Evolutionary conservation across 2,329 filamentous ascomycete genomes (phyloP), one percentile per base, ranked within the genome.

Genomic region (Penicillium griseofulvum): DNA sequence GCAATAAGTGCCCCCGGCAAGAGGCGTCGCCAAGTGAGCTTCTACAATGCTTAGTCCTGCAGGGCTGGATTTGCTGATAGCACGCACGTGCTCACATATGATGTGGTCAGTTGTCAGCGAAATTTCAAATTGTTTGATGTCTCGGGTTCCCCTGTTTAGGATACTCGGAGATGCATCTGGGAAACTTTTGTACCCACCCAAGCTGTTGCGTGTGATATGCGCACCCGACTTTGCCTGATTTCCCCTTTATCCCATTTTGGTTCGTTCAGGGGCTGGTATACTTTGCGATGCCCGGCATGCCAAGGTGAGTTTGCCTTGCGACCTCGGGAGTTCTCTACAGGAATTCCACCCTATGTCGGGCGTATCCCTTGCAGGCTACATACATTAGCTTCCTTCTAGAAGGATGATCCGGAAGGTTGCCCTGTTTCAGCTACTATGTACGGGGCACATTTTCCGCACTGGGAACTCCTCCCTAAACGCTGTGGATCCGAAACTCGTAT

Each of bases 11-110:
- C 33, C 19, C 37, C 4, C n/a, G 42, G 34, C 19, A 7, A 52
- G 24, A 41, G 53, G 49, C 52, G 52, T 52, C 41, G 52, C 52
- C 52, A 55, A 52, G 48, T 52, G 36, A 42, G 53, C 53, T 52
- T 55, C 49, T 36, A 11, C 29, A 52, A 52, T 31, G 49, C 42
- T 52, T 55, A 29, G 43, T 55, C 14, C 26, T 37, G 19, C 16
- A n/a, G 7, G 31, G 19, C 19, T 28, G 8, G 16, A 31, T 22
- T 16, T 19, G 19, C 14, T 31, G 1, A 19, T 44, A n/a, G 4
- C 4, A 24, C 29, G 53, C 52, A 54, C 52, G 52, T 54, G 52
- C 52, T 54, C 52, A 8, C 4, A 14, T 51, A 14, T 22, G 33
- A 39, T 47, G 28, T 45, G 47, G 47, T 39, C 14, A 39, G 14